Conservation (phyloP, 2,329 filamentous ascomycete genomes). For the Dothistroma septosporum region DNA sequence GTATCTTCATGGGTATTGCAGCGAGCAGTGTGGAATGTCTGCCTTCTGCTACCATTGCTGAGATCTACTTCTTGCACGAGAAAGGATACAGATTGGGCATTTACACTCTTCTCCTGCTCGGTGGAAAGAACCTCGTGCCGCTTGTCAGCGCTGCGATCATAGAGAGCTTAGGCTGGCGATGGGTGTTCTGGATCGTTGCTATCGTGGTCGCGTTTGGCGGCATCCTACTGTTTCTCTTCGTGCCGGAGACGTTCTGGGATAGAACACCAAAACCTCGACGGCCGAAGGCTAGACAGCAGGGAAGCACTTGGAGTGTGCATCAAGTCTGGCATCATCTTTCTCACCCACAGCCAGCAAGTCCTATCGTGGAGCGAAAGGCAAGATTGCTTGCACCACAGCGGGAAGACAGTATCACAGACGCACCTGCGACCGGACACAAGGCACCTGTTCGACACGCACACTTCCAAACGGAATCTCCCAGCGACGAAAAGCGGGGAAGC, state of each 20-base stretch:
- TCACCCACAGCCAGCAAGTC: constrained; percentile 11
- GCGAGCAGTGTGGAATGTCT: constrained; percentile 89
- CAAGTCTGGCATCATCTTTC: constrained; percentile 12
- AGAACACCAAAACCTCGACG: constrained; percentile 60
- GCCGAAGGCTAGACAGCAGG: constrained; percentile 6
- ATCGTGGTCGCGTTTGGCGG: constrained; percentile 71
- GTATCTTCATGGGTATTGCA: constrained; percentile 82
- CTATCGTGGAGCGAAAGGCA: constrained; percentile 12
- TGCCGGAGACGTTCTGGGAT: constrained; percentile 96
- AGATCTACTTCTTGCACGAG: constrained; percentile 95
- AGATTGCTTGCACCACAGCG: constrained; percentile 20
- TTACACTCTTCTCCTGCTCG: constrained; percentile 81
- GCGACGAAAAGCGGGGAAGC: constrained; percentile 9
- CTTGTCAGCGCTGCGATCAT: constrained; percentile 84
- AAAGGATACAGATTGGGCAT: constrained; percentile 88
- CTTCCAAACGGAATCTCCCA: constrained; percentile 13
- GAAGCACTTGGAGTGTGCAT: constrained; percentile 24
- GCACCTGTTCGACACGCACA: constrained; percentile 15
- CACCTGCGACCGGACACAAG: background rate
- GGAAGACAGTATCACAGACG: constrained; percentile 10
- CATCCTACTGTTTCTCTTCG: constrained; percentile 76
- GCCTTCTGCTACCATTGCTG: constrained; percentile 87
- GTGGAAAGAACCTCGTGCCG: constrained; percentile 79
- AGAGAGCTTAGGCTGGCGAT: constrained; percentile 69
- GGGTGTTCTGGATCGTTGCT: constrained; percentile 62